Evolutionary conservation across 306 rosid genomes (phyloP), one percentile per base, ranked within the genome.

Genomic region (Acmispon strigosus): DNA sequence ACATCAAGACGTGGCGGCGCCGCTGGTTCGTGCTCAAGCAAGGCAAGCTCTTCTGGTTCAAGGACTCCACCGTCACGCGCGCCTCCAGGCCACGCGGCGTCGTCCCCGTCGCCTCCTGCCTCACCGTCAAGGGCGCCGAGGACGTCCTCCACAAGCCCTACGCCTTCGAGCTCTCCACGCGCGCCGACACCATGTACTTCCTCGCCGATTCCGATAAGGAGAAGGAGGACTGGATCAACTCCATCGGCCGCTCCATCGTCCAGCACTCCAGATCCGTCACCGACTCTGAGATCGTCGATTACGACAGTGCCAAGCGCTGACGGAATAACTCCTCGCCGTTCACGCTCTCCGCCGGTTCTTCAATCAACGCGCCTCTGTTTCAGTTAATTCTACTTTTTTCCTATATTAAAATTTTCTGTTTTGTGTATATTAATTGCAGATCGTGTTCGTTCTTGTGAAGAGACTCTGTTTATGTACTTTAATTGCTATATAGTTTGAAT

Each of bases 231-330:
- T 85, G 90, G 93, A 88, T 85, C 84, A 88, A 84, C 69, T 83
- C 90, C 51, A 81, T 88, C 24, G 93, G 93, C 0, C 76, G 90
- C 54, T 85, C 86, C 29, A 85, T 88, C 48, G 90, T 88, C 48
- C 90, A 85, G 81, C 88, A 79, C 63, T 88, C 93, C 20, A 76
- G 87, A 72, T 88, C 93, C 32, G 88, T 88, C 68, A 85, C 90
- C 16, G 88, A 85, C 48, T 81, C 85, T 13, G 93, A 88, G 74
- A 77, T 88, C 36, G 83, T 88, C 19, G 93, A 88, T 84, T 88
- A 88, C 63, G 87, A 85, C 51, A 85, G 76, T 41, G 12, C 36
- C 20, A 69, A 82, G 56, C 81, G 85, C 22, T 85, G 82, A 83
- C 6, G 2, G 14, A 8, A 18, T 29, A 10, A 6, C 17, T 20